Percentiles rank a stretch among this genome's conserved stretches.
Conservation (phyloP, 139 green algal genomes). For the Pseudopediastrum boryanum region DNA sequence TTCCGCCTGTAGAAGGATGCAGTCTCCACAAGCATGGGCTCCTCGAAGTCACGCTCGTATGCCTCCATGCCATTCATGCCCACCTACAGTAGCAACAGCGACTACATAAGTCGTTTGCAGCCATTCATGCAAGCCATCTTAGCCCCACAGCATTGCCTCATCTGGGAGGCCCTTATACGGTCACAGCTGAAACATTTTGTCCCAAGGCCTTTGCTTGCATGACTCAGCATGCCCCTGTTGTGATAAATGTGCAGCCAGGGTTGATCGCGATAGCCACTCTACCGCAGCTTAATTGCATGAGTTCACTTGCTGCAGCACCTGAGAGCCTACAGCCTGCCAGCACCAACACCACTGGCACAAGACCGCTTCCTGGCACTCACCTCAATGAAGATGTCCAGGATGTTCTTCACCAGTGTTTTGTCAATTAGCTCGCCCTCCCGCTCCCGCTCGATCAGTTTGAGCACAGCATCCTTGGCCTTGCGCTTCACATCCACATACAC, state of each 20-base stretch:
- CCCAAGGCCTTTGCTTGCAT: too few species aligned
- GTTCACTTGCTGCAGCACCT: not conserved
- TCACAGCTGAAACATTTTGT: too few species aligned
- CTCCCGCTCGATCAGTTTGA: constrained; percentile 86
- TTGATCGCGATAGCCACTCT: not conserved
- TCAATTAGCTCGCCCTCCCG: constrained; percentile 95
- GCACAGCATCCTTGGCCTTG: constrained; percentile 73
- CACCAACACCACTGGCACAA: not conserved
- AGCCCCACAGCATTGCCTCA: too few species aligned
- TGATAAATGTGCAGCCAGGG: too few species aligned
- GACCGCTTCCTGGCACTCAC: constrained; percentile 35
- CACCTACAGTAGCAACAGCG: constrained; percentile 40
- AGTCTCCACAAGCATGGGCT: constrained; percentile 80
- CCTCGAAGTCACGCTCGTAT: constrained; percentile 98
- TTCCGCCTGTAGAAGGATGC: constrained; percentile 87
- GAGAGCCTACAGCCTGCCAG: not conserved
- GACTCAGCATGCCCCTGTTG: too few species aligned
- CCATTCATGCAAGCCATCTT: too few species aligned
- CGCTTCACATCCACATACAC: constrained; percentile 86
- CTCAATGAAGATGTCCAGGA: constrained; percentile 97
- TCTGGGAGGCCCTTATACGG: too few species aligned
- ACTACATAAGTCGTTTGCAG: too few species aligned
- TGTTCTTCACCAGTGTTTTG: constrained; percentile 90
- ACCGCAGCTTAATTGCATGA: not conserved
- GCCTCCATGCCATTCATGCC: constrained; percentile 92